These are phyloP conservation scores for Fusarium humuli DNA, from an alignment of 2,329 filamentous ascomycete species.

Conservation along the genomic window DNA sequence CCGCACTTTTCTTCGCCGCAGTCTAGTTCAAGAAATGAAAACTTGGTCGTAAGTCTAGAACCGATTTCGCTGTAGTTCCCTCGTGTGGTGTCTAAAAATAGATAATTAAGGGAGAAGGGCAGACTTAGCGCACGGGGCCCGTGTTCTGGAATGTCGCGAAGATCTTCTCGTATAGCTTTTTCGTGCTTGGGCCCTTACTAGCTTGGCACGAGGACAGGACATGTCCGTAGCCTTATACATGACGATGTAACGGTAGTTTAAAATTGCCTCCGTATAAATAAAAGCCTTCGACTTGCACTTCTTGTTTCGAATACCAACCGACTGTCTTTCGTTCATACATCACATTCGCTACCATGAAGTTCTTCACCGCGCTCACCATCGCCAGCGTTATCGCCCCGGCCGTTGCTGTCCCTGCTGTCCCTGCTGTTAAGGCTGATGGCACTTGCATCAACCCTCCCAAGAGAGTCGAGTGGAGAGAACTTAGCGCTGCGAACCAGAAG, in stretches of 20 bases:
- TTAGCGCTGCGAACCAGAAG: background rate
- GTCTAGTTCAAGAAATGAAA: too few species aligned
- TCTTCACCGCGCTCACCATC: background rate
- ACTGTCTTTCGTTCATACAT: background rate
- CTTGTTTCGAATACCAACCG: background rate
- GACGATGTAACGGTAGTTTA: background rate
- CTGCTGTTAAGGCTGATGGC: background rate
- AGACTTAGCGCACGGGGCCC: background rate
- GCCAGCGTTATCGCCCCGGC: background rate
- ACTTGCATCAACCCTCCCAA: slow-evolving; percentile 2
- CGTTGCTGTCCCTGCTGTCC: background rate
- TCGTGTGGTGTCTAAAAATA: background rate
- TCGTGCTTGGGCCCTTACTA: background rate
- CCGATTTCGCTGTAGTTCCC: too few species aligned
- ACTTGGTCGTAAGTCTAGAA: too few species aligned
- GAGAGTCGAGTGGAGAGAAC: slow-evolving; percentile 14
- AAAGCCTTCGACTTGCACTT: background rate
- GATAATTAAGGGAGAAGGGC: background rate
- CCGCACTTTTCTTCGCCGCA: background rate
- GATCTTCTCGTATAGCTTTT: background rate
- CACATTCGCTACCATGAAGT: slow-evolving; percentile 1
- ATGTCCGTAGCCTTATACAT: background rate
- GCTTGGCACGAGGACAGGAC: background rate
- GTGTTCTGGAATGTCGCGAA: background rate
- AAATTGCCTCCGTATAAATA: background rate